Percentiles rank a stretch among this genome's conserved stretches.
Conservation (phyloP, 192 early-diverging fungal species). For the Podila minutissima region DNA sequence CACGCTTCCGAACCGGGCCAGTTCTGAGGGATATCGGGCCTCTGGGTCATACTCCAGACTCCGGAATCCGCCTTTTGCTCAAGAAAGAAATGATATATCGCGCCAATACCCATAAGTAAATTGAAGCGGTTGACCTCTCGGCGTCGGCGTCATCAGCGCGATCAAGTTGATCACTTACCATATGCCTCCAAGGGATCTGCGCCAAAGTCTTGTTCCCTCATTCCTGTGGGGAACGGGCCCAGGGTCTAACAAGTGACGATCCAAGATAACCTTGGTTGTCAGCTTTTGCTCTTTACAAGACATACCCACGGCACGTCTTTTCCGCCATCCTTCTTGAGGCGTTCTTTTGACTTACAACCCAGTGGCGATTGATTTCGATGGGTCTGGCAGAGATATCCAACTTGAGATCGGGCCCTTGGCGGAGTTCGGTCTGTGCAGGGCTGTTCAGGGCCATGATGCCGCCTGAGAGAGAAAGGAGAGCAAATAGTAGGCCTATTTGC, state of each 20-base stretch:
- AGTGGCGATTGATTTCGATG: background rate
- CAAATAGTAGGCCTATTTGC: no score
- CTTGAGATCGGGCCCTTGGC: background rate
- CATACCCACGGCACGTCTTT: background rate
- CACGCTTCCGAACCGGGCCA: slow-evolving; percentile 68
- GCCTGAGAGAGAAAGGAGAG: no score
- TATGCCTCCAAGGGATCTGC: slow-evolving; percentile 77
- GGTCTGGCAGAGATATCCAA: background rate
- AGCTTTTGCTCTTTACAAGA: no score
- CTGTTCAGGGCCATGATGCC: background rate
- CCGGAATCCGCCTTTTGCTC: slow-evolving; percentile 68
- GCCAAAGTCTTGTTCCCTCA: slow-evolving; percentile 69
- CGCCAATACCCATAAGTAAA: background rate
- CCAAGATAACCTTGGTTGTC: background rate
- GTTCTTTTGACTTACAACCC: background rate
- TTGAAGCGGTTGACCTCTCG: no score
- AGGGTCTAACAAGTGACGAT: slow-evolving; percentile 53
- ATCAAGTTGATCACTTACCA: slow-evolving; percentile 52
- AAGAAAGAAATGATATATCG: background rate
- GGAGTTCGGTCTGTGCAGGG: no score
- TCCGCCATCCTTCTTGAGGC: background rate
- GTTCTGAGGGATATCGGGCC: slow-evolving; percentile 71
- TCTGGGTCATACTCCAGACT: slow-evolving; percentile 57
- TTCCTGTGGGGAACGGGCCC: slow-evolving; percentile 75
- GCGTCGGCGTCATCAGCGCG: no score